A percentile compares a stretch with the other conserved stretches of the same genome.
Conservation (phyloP, 257 asterid genomes). For the Misopates orontium region DNA sequence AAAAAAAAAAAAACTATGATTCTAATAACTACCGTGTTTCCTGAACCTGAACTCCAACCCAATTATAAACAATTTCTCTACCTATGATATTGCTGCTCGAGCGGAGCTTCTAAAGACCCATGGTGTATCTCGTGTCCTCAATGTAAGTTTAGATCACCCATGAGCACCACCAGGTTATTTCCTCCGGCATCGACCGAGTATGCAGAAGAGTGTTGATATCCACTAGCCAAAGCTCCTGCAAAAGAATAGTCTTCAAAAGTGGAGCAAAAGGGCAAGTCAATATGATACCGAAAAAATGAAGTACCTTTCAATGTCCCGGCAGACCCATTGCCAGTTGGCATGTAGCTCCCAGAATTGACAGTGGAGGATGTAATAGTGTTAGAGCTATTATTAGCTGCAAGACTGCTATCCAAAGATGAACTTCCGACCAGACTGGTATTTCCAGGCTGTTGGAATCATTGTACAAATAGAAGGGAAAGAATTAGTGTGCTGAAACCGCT, state of each 20-base stretch:
- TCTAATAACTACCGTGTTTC: too few species aligned
- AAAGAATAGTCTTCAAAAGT: constrained; percentile 29
- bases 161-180: constrained; percentile 54
- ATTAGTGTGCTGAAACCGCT: constrained; percentile 56
- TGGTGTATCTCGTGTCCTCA: too few species aligned
- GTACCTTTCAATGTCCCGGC: constrained; percentile 58
- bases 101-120: too few species aligned
- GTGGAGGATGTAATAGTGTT: constrained; percentile 43
- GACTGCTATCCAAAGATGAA: constrained; percentile 58
- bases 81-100: too few species aligned
- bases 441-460: constrained; percentile 85
- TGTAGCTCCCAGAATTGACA: constrained; percentile 57
- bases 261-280: constrained; percentile 24
- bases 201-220: constrained; percentile 69
- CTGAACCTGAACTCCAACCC: too few species aligned
- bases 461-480: constrained; percentile 70
- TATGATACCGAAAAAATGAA: constrained; percentile 19
- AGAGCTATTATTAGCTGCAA: constrained; percentile 47
- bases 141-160: too few species aligned
- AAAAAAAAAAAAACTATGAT: too few species aligned
- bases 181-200: constrained; percentile 62
- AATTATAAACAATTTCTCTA: too few species aligned
- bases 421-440: constrained; percentile 52
- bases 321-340: constrained; percentile 55
- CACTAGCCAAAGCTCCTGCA: constrained; percentile 68